Base-by-base conservation (phyloP, 2,329 filamentous ascomycete genomes). In the Fusarium xyrophilum region DNA sequence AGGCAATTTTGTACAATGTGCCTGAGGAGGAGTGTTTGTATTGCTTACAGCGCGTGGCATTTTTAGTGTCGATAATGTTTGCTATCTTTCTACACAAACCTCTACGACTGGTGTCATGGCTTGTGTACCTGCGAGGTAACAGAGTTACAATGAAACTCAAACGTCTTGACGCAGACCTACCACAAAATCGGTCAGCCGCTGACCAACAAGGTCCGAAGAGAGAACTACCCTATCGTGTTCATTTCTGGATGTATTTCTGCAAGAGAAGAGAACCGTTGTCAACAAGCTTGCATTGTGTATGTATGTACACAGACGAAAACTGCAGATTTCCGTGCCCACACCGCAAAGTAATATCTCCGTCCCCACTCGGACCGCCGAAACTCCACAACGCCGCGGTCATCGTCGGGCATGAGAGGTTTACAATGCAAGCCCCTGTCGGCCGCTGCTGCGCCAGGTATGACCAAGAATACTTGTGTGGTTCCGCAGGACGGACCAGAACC, bases 321-420 rank as follows among this genome's bases (percentile, higher is more conserved):
- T 30, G 51, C 42, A 53, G 38, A 48, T 60, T 48, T 55, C 62
- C 62, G 62, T 65, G 7, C 46, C 62, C 62, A 65, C 62, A 33
- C 61, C 57, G 67, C 32, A 11, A 12, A 17, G 7, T 6, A 6
- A 44, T 19, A 39, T 48, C 7, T 23, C 53, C 54, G 62, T 64
- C 17, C 47, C 71, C 71, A 67, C 71, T 56, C 70, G 70, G 70
- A 28, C 64, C 67, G 44, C 53, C 43, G 50, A 60, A 48, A 46
- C 57, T 44, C 71, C 71, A 72, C 71, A 54, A 61, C 55, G 68
- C 72, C 60, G 66, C 72, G 70, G 72, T 58, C 70, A 72, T 57
- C 58, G 55, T 71, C 72, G 72, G 71, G 60, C 59, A 60, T 69
- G 62, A 61, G 56, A 56, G 54, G 57, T 47, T 42, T 32, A 39